These are phyloP conservation scores for Aspergillus sp. DNA, from an alignment of 2,329 filamentous ascomycete species.

Conservation along the genomic window DNA sequence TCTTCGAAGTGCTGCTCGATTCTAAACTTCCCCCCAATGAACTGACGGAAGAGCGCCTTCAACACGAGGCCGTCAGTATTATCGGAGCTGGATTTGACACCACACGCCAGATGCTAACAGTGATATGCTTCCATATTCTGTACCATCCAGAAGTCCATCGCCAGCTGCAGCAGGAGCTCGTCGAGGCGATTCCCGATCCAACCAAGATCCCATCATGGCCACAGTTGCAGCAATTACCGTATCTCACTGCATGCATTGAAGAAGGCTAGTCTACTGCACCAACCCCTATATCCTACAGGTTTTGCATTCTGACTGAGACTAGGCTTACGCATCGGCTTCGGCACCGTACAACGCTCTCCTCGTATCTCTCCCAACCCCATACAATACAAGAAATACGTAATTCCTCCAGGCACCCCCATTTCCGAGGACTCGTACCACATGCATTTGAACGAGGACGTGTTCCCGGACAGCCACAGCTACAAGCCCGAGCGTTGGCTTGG, in stretches of 20 bases:
- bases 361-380: no score
- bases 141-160: background rate
- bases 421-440: constrained; percentile 1
- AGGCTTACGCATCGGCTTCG: constrained; percentile 2
- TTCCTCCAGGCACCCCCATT: background rate
- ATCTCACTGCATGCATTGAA: constrained; percentile 2
- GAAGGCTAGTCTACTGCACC: background rate
- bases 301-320: no score
- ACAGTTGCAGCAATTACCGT: background rate
- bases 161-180: background rate
- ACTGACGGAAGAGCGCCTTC: constrained; percentile 1
- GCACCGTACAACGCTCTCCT: no score
- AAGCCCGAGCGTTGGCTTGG: constrained; percentile 4
- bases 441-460: background rate
- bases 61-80: constrained; percentile 2
- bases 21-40: background rate
- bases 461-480: background rate
- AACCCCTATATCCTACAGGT: no score
- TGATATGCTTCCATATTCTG: constrained; percentile 1
- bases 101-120: background rate
- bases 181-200: background rate
- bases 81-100: constrained; percentile 4
- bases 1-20: background rate
- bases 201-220: background rate
- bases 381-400: background rate